Percentiles rank a stretch among this genome's conserved stretches.
These are phyloP conservation scores for Allium cepa DNA, from an alignment of 106 monocot species.

Conservation along the genomic window DNA sequence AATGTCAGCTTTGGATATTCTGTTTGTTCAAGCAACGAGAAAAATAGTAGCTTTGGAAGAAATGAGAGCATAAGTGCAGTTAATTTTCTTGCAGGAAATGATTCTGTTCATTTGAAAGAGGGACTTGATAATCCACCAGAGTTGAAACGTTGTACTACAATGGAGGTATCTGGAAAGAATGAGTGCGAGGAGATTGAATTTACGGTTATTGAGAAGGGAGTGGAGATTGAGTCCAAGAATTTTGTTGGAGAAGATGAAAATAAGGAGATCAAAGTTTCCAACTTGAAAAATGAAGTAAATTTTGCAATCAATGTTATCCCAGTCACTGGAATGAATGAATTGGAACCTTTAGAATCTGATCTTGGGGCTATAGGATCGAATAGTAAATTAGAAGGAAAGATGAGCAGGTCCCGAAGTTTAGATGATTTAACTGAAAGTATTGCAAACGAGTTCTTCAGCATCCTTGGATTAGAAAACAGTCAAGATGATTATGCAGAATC, in stretches of 20 bases:
- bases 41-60: not conserved
- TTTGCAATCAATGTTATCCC: conserved; percentile 11
- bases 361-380: conserved; percentile 16
- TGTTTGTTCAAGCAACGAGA: conserved; percentile 12
- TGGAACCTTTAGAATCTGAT: conserved; percentile 13
- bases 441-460: conserved; percentile 78
- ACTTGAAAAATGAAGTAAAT: conserved; percentile 12
- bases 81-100: not conserved
- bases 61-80: conserved; percentile 2
- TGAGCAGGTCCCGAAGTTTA: conserved; percentile 47
- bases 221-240: conserved; percentile 28
- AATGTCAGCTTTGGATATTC: conserved; percentile 55
- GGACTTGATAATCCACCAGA: not conserved
- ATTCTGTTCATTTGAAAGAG: too few relatives aligned
- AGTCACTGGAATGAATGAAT: conserved; percentile 15
- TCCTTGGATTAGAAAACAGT: conserved; percentile 66
- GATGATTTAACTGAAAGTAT: conserved; percentile 52
- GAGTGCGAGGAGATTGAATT: conserved; percentile 34
- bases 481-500: conserved; percentile 76
- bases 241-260: not conserved
- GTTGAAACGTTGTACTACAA: conserved; percentile 1
- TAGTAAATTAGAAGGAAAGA: conserved; percentile 12
- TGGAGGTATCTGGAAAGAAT: not conserved
- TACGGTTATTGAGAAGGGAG: conserved; percentile 56
- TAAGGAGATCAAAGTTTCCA: not conserved